phyloP scores from a whole-genome alignment of 768 basidiomycete species.

The Xerocomellus intermedius region DNA sequence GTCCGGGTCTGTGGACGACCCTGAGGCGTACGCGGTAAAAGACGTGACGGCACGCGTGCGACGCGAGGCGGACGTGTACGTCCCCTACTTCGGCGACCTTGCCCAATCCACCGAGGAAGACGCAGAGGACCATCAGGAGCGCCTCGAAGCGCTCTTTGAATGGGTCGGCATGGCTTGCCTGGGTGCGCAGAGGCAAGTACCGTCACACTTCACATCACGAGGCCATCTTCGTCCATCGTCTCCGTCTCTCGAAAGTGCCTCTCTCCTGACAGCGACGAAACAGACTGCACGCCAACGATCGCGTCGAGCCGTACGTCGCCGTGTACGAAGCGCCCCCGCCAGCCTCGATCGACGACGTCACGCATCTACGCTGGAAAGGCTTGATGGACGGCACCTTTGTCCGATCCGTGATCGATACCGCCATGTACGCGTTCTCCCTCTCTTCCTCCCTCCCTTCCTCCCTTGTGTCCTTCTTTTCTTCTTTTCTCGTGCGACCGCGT shows the following conservation, averaged over 20 bases:
- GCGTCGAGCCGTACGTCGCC: constrained; percentile 67
- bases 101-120: constrained; percentile 30
- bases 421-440: constrained; percentile 28
- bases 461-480: too few species aligned
- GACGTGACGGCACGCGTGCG: constrained; percentile 24
- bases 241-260: too few species aligned
- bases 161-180: constrained; percentile 73
- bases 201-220: background rate
- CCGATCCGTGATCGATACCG: constrained; percentile 46
- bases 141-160: constrained; percentile 53
- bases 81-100: constrained; percentile 39
- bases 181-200: constrained; percentile 58
- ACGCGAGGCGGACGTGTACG: constrained; percentile 34
- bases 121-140: constrained; percentile 51
- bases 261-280: background rate
- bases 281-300: constrained; percentile 61
- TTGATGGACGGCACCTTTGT: constrained; percentile 53
- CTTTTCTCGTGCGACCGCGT: background rate
- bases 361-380: constrained; percentile 61
- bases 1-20: background rate
- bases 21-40: background rate
- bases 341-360: constrained; percentile 43
- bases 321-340: constrained; percentile 58
- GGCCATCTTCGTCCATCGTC: too few species aligned
- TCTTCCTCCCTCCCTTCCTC: too few species aligned